Conservation (phyloP, 495 filamentous ascomycete genomes). For the Lasiosphaeris hirsuta region DNA sequence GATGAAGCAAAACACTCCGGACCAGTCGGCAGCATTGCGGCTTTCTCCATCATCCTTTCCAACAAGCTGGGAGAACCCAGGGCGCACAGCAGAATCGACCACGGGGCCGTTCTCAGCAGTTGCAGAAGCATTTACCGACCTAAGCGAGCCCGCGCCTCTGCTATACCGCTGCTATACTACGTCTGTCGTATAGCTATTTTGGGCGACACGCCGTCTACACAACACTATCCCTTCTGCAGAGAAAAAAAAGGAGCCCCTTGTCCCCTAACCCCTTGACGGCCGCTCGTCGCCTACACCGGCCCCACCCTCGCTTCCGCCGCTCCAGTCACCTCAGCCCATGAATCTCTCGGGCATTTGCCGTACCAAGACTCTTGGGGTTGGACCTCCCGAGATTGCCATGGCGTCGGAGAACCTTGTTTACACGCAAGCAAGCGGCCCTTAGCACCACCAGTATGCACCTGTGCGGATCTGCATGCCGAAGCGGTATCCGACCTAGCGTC, state of each 20-base stretch:
- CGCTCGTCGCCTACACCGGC: not conserved
- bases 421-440: slow-evolving; percentile 7
- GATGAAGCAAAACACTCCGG: slow-evolving; percentile 21
- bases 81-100: not conserved
- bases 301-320: not conserved
- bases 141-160: not conserved
- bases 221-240: not conserved
- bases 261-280: not conserved
- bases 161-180: not conserved
- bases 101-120: slow-evolving; percentile 9
- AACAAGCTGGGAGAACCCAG: slow-evolving; percentile 19
- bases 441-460: not conserved
- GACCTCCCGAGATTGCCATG: not conserved
- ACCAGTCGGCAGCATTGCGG: slow-evolving; percentile 34
- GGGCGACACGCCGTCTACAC: not conserved
- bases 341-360: slow-evolving; percentile 4
- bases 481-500: not conserved
- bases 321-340: not conserved
- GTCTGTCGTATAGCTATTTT: not conserved
- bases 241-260: too few species aligned
- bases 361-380: not conserved
- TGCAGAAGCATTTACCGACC: slow-evolving; percentile 8
- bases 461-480: not conserved
- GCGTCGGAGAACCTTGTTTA: slow-evolving; percentile 9
- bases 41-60: slow-evolving; percentile 11